Conservation (phyloP, 306 rosid species). For the Astragalus membranaceus region DNA sequence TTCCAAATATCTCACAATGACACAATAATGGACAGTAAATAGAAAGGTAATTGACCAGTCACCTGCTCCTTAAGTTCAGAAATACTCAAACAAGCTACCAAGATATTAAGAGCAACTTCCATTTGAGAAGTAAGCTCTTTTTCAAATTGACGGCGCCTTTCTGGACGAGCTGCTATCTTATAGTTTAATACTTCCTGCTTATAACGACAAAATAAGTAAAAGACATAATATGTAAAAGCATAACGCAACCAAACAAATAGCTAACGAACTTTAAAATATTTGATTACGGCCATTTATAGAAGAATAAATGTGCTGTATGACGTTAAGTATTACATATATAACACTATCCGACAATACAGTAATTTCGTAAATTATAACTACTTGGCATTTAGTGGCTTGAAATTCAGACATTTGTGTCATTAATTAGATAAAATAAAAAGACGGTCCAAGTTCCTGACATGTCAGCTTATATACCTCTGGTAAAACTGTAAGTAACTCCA, state of each 20-base stretch:
- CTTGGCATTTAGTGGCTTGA: not conserved
- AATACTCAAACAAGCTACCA: constrained; percentile 86
- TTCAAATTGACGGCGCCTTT: constrained; percentile 96
- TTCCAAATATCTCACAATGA: constrained; percentile 17
- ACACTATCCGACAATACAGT: constrained; percentile 6
- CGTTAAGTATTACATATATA: not conserved
- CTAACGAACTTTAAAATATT: constrained; percentile 11
- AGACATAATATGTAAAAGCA: not conserved
- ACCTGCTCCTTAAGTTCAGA: constrained; percentile 98
- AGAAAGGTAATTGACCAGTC: constrained; percentile 1
- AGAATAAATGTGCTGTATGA: not conserved
- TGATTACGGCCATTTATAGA: constrained; percentile 3
- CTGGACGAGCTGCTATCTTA: constrained; percentile 98
- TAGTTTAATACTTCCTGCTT: constrained; percentile 86
- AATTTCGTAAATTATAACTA: not conserved
- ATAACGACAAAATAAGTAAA: constrained; percentile 25
- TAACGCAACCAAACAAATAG: constrained; percentile 13
- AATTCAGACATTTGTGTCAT: constrained; percentile 1
- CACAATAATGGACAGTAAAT: not conserved
- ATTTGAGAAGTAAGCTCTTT: constrained; percentile 93
- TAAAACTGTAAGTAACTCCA: constrained; percentile 96
- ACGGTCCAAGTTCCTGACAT: constrained; percentile 6
- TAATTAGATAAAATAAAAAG: not conserved
- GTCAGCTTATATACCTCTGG: constrained; percentile 65
- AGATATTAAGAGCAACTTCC: constrained; percentile 81